Conservation (phyloP, 1,284 basidiomycete genomes). For the Ganoderma lingzhi region DNA sequence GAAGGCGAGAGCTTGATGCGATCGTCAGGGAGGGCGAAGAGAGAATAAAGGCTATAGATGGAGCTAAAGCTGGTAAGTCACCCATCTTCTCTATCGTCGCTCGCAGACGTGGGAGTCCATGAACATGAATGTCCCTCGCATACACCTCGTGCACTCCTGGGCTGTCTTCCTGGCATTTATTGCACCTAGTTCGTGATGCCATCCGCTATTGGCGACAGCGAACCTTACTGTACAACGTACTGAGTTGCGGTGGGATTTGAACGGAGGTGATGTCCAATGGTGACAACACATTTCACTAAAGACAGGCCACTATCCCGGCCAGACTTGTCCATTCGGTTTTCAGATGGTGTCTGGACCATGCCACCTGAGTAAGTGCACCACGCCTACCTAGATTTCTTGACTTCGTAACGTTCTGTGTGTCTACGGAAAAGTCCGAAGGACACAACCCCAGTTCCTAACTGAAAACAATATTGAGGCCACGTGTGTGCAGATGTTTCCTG, state of each 20-base stretch:
- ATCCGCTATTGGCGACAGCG: not conserved
- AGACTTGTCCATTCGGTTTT: not conserved
- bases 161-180: conserved; percentile 7
- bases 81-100: conserved; percentile 27
- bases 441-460: not conserved
- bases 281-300: not conserved
- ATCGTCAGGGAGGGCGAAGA: conserved; percentile 78
- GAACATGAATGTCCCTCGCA: not conserved
- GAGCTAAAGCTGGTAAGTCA: conserved; percentile 69
- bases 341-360: not conserved
- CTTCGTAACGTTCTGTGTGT: not conserved
- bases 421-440: not conserved
- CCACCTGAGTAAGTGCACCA: not conserved
- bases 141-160: not conserved
- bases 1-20: conserved; percentile 70
- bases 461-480: not conserved
- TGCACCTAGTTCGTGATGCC: conserved; percentile 3
- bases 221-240: not conserved
- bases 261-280: not conserved
- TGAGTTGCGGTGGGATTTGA: not conserved
- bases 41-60: conserved; percentile 70
- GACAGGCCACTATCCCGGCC: not conserved
- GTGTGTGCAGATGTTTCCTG: not conserved
- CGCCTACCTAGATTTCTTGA: not conserved
- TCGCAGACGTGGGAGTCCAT: not conserved